Base-by-base conservation (phyloP, 371 early-diverging fungal species). In the Apophysomyces trapeziformis region DNA sequence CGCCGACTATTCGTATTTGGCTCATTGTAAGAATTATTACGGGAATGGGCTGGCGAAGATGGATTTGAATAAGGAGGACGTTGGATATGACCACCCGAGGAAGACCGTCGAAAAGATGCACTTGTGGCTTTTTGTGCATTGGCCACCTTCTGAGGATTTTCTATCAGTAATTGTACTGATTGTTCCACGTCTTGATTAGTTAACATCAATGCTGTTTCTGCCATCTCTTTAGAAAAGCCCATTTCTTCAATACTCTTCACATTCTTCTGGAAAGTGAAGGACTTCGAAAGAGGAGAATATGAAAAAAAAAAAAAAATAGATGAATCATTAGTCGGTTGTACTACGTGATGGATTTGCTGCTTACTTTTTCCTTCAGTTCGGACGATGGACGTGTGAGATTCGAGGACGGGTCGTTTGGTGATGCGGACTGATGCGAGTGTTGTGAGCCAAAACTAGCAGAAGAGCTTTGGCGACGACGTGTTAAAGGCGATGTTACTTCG, bases 191-290 rank as follows among this genome's bases (percentile, higher is more conserved):
- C 71, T 13, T 85, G 69, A 60, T 85, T 85, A 0, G 86, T 67
- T 32, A 92, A 74, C 1, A 76, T 58, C 11, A 90, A 72, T 0
- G 93, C 90, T 0, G 87, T 81, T 43, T 79, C 83, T 14, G 90
- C 89, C 60, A 88, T 85, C n/a, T 86, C 87, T 9, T 71, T 69
- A n/a, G 70, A 65, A 57, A 91, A 92, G 13, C 93, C 92, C 90
- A 92, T 89, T 43, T 90, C 91, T 50, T 82, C 67, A 38, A 91
- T 83, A 39, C 78, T 82, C 32, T 73, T 66, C 11, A 87, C 73
- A 72, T 78, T 77, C 57, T 68, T 72, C 36, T 77, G 63, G 45
- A 82, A 47, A 14, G 70, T 70, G 8, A 50, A 35, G n/a, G 66
- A 60, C 65, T 80, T 72, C 8, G n/a, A 39, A 21, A 62, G n/a